A percentile compares a stretch with the other conserved stretches of the same genome.
Conservation (phyloP, 2,329 filamentous ascomycete genomes). For the Phyllachora maydis region DNA sequence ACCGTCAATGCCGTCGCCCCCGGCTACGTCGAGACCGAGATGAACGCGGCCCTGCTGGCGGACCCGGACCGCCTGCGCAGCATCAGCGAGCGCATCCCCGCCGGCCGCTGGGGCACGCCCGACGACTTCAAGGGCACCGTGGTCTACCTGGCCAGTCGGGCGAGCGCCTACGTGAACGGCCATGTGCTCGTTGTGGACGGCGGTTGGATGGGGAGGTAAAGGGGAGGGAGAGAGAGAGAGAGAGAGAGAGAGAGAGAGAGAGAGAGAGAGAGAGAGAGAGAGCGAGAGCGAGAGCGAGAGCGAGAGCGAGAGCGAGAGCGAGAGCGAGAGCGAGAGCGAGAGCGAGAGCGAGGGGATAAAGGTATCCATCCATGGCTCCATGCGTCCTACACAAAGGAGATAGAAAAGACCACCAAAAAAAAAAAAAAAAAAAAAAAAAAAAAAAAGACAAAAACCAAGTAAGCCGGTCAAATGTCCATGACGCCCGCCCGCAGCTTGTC, state of each 20-base stretch:
- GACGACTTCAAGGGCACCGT: slow-evolving; percentile 77
- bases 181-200: slow-evolving; percentile 73
- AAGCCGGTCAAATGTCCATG: slow-evolving; percentile 8
- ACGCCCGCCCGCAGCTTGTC: slow-evolving; percentile 34
- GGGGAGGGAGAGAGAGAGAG: background rate
- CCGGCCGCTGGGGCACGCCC: slow-evolving; percentile 61
- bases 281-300: too few species aligned
- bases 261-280: too few species aligned
- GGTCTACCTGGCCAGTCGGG: slow-evolving; percentile 56
- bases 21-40: slow-evolving; percentile 83
- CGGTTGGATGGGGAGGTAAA: slow-evolving; percentile 75
- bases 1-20: slow-evolving; percentile 79
- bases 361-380: too few species aligned
- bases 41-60: slow-evolving; percentile 68
- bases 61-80: slow-evolving; percentile 48
- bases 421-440: background rate
- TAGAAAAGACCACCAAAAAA: too few species aligned
- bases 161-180: slow-evolving; percentile 65
- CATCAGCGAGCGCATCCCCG: slow-evolving; percentile 66
- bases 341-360: too few species aligned
- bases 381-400: background rate
- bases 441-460: slow-evolving; percentile 1
- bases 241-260: background rate
- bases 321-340: too few species aligned
- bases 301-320: too few species aligned